Evolutionary conservation across 2,329 filamentous ascomycete genomes (phyloP).

Genomic region (Colletotrichum costaricense): DNA sequence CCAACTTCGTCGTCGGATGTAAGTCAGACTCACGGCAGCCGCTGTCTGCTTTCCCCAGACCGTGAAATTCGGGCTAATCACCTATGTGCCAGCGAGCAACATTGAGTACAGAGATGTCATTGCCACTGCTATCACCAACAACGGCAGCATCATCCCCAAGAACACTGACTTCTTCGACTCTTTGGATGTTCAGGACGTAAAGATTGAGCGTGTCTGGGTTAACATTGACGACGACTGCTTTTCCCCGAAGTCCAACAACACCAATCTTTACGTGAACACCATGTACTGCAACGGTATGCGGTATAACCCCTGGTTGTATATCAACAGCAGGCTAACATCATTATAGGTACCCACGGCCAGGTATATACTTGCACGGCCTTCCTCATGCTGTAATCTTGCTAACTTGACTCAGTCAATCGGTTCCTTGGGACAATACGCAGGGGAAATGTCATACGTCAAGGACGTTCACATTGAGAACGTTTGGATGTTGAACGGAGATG

Average conservation of each 20-base stretch:
- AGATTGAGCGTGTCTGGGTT: conserved; percentile 60
- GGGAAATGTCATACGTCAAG: conserved; percentile 65
- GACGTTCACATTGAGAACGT: conserved; percentile 70
- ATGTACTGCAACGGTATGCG: conserved; percentile 69
- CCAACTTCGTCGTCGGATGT: conserved; percentile 69
- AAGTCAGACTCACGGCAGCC: background rate
- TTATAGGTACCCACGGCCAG: conserved; percentile 43
- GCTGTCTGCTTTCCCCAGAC: background rate
- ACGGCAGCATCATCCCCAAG: conserved; percentile 59
- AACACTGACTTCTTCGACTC: conserved; percentile 74
- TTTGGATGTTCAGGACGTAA: conserved; percentile 65
- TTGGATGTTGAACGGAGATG: conserved; percentile 60
- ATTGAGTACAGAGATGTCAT: conserved; percentile 64
- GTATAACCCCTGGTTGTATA: rapidly evolving
- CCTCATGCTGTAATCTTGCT: no score
- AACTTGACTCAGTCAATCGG: conserved; percentile 59
- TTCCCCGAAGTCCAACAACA: conserved; percentile 69
- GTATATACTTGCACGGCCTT: no score
- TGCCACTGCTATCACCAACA: conserved; percentile 63
- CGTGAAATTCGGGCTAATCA: background rate
- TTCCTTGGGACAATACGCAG: conserved; percentile 67
- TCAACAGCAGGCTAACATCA: background rate
- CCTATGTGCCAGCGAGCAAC: conserved; percentile 49
- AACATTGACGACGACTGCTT: conserved; percentile 72
- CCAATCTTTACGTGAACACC: conserved; percentile 67